Evolutionary conservation across 2,329 filamentous ascomycete genomes (phyloP).

Genomic region (Pseudogymnoascus sp.): DNA sequence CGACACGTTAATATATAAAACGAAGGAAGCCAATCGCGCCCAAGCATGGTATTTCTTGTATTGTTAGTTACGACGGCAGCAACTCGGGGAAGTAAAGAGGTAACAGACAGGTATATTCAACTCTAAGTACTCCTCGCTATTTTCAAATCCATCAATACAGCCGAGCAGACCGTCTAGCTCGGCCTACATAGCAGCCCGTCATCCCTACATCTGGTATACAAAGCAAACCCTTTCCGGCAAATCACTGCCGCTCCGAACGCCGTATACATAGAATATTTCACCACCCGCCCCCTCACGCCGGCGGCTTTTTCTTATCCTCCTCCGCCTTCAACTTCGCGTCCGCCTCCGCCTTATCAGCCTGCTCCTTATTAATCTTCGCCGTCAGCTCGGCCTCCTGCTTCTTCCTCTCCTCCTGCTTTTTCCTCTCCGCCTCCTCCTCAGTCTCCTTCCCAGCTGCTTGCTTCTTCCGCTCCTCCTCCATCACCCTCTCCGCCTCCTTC

Average conservation of each 20-base stretch:
- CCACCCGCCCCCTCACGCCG: not conserved
- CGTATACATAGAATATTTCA: not conserved
- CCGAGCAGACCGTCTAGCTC: not conserved
- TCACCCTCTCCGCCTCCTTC: not conserved
- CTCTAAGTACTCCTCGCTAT: constrained; percentile 2
- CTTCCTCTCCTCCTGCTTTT: not conserved
- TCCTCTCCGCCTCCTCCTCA: not conserved
- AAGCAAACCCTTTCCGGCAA: not conserved
- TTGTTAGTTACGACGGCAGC: too few species aligned
- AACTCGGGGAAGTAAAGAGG: not conserved
- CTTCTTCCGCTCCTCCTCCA: not conserved
- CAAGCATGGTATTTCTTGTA: too few species aligned
- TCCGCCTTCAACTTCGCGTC: not conserved
- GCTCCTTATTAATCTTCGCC: not conserved
- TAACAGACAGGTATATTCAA: not conserved
- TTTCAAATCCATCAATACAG: not conserved
- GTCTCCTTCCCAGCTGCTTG: not conserved
- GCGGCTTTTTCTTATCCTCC: not conserved
- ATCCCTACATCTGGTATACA: not conserved
- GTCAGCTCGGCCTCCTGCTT: not conserved
- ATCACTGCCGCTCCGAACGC: not conserved
- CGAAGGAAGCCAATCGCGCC: too few species aligned
- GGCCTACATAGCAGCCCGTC: not conserved
- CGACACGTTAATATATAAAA: too few species aligned
- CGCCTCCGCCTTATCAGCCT: not conserved